phyloP scores from a whole-genome alignment of 2,329 filamentous ascomycete species.

The Daldinia eschscholtzii region DNA sequence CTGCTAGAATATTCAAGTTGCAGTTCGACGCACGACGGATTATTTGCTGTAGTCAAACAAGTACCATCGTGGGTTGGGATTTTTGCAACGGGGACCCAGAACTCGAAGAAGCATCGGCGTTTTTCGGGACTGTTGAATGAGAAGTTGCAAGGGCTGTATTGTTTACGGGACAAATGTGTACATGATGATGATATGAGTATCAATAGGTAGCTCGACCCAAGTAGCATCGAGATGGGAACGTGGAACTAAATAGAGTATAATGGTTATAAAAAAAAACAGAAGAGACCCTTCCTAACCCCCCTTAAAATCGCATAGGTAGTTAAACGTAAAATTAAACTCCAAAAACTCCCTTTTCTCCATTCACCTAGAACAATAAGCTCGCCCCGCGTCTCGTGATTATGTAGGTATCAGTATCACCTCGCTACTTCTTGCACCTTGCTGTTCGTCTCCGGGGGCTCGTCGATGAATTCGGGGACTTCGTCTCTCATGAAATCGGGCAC shows the following conservation, averaged over 20 bases:
- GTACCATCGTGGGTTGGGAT: slow-evolving; percentile 95
- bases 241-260: slow-evolving; percentile 34
- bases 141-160: slow-evolving; percentile 1
- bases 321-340: slow-evolving; percentile 26
- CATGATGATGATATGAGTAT: neutral
- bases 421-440: slow-evolving; percentile 87
- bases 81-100: slow-evolving; percentile 90
- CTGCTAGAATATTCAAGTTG: slow-evolving; percentile 87
- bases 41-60: slow-evolving; percentile 93
- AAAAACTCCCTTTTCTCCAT: slow-evolving; percentile 38
- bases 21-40: slow-evolving; percentile 96
- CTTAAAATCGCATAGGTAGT: neutral
- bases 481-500: slow-evolving; percentile 92
- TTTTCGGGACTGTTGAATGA: slow-evolving; percentile 76
- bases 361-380: neutral
- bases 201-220: neutral
- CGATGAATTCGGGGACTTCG: slow-evolving; percentile 90
- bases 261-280: slow-evolving; percentile 4
- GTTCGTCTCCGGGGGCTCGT: slow-evolving; percentile 82
- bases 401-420: slow-evolving; percentile 54
- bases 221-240: slow-evolving; percentile 22
- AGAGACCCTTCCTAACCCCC: slow-evolving; percentile 15
- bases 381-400: slow-evolving; percentile 26
- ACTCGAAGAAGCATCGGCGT: slow-evolving; percentile 80
- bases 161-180: slow-evolving; percentile 2